Evolutionary conservation across 257 asterid genomes (phyloP).

Genomic region (Agastache rugosa): DNA sequence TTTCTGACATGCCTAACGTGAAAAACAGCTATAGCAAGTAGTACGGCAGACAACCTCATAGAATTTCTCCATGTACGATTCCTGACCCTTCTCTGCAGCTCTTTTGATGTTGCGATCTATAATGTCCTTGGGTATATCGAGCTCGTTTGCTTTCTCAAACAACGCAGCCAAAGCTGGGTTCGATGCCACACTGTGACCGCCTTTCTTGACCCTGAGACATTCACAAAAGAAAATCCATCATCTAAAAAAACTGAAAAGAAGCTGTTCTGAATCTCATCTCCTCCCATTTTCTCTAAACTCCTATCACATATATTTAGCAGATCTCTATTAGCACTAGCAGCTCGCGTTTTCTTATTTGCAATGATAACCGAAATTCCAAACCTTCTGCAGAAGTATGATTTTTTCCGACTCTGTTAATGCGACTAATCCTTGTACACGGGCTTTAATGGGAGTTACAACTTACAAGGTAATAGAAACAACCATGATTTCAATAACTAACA

Average conservation of each 20-base stretch:
- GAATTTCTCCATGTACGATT: slow-evolving; percentile 80
- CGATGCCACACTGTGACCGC: slow-evolving; percentile 79
- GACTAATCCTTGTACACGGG: too few species aligned
- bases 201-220: slow-evolving; percentile 78
- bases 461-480: neutral
- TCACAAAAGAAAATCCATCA: slow-evolving; percentile 8
- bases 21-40: slow-evolving; percentile 19
- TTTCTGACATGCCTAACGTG: slow-evolving; percentile 15
- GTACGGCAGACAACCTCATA: slow-evolving; percentile 64
- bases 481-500: slow-evolving; percentile 2
- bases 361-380: too few species aligned
- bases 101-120: slow-evolving; percentile 84
- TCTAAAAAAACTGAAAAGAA: neutral
- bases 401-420: too few species aligned
- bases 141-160: slow-evolving; percentile 86
- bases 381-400: too few species aligned
- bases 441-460: neutral
- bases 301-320: too few species aligned
- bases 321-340: too few species aligned
- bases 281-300: too few species aligned
- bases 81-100: slow-evolving; percentile 95
- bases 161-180: slow-evolving; percentile 78
- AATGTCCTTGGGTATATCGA: slow-evolving; percentile 88
- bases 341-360: too few species aligned
- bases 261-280: too few species aligned